These are phyloP conservation scores for Periconia macrospinosa DNA, from an alignment of 2,329 filamentous ascomycete genomes.

Conservation along the genomic window DNA sequence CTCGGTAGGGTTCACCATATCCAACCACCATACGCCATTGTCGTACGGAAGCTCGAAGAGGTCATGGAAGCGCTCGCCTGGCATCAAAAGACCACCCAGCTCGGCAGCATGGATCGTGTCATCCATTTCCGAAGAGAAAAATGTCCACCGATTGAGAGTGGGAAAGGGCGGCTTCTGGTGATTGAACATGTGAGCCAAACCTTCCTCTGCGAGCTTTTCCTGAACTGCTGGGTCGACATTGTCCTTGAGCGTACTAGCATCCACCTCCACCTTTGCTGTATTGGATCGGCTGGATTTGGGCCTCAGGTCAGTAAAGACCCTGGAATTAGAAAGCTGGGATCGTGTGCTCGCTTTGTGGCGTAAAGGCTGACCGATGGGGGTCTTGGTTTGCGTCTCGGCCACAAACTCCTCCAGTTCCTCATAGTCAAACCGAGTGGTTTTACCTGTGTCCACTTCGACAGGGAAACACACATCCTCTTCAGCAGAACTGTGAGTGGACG, in stretches of 20 bases:
- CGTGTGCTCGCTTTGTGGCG: constrained; percentile 37
- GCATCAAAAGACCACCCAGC: constrained; percentile 83
- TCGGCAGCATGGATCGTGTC: constrained; percentile 90
- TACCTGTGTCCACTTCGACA: constrained; percentile 69
- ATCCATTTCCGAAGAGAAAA: constrained; percentile 94
- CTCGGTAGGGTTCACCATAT: constrained; percentile 86
- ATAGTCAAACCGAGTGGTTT: constrained; percentile 83
- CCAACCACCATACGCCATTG: constrained; percentile 97
- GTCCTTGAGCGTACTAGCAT: constrained; percentile 30
- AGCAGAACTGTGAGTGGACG: constrained; percentile 69
- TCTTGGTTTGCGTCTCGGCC: constrained; percentile 56
- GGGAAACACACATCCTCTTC: constrained; percentile 92
- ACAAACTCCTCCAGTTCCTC: constrained; percentile 94
- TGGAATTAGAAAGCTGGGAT: constrained; percentile 50
- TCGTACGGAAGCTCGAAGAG: constrained; percentile 73
- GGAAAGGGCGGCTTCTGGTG: constrained; percentile 26
- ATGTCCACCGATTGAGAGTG: constrained; percentile 79
- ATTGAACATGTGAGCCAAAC: constrained; percentile 36
- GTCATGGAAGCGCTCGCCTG: constrained; percentile 85
- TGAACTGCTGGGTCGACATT: constrained; percentile 37
- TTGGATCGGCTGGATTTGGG: constrained; percentile 41
- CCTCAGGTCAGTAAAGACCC: constrained; percentile 66
- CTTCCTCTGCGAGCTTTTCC: constrained; percentile 48
- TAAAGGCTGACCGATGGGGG: constrained; percentile 48
- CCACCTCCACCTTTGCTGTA: constrained; percentile 41